Base-by-base conservation (phyloP, 2,329 filamentous ascomycete species). In the Alternaria novae-zelandiae region DNA sequence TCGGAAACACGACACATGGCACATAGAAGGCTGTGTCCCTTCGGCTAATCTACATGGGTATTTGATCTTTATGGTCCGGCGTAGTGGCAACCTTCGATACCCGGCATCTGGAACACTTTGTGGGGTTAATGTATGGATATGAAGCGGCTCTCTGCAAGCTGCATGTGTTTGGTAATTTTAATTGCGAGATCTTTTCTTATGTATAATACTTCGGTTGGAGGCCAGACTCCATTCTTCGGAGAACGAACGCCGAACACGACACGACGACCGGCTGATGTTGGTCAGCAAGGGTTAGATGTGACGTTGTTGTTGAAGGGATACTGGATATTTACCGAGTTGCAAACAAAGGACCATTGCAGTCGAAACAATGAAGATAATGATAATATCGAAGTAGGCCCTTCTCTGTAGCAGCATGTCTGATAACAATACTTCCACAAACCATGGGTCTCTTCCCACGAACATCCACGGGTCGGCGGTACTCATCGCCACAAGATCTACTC, bases 191-290 rank as follows among this genome's bases (percentile, higher is more conserved):
- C n/a, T 53, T 21, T 23, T 53, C 36, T 51, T 45, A 23, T 70
- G 63, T 70, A 68, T 51, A 61, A 67, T 70, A 65, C 58, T 68
- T 66, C 57, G 51, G 62, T 68, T 70, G 59, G 67, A 57, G 50
- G 11, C 17, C 7, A 56, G 7, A 15, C 3, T 30, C 21, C 13
- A 7, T 20, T 43, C 23, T 5, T 45, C 23, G 25, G 10, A 41
- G 15, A 17, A 55, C n/a, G 36, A 15, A 25, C 36, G 46, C 15
- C 3, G 20, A 3, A 51, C 25, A 32, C 30, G 49, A 53, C 6
- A 25, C 30, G 9, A 54, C 23, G 15, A 44, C 28, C n/a, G 20
- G 30, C 10, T 21, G 9, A 25, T 53, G 17, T 23, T 21, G 49
- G 30, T 53, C 9, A n/a, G 30, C 28, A 21, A 32, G 49, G 10